Percentiles rank a stretch among this genome's conserved stretches.
phyloP scores from a whole-genome alignment of 2,329 filamentous ascomycete species.

The Hypoxylon sp. region DNA sequence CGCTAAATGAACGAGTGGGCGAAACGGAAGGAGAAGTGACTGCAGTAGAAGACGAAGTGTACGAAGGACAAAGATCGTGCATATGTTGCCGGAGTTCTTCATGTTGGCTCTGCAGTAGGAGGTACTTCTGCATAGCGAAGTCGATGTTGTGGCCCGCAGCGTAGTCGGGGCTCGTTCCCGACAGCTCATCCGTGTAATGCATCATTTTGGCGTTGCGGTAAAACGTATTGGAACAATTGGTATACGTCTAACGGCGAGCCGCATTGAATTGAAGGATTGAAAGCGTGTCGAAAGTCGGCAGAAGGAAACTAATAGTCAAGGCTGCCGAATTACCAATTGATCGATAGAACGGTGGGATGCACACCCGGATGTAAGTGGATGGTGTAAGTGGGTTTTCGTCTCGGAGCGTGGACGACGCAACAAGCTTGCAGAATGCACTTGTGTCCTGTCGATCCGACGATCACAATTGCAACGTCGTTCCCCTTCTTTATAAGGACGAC shows the following conservation, averaged over 20 bases:
- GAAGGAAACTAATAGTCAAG: background rate
- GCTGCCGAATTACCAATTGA: constrained; percentile 32
- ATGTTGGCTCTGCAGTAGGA: constrained; percentile 68
- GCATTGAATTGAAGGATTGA: constrained; percentile 45
- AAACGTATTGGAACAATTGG: constrained; percentile 28
- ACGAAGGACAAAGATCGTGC: constrained; percentile 63
- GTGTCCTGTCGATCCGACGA: constrained; percentile 51
- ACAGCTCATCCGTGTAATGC: constrained; percentile 37
- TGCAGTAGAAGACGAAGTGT: constrained; percentile 56
- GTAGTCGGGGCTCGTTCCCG: constrained; percentile 31
- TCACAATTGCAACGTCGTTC: constrained; percentile 46
- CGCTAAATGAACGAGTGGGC: constrained; percentile 69
- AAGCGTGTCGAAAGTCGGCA: constrained; percentile 16
- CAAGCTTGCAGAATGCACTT: constrained; percentile 36
- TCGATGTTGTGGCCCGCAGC: constrained; percentile 58
- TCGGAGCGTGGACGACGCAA: constrained; percentile 29
- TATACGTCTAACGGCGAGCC: constrained; percentile 47
- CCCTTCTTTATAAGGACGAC: constrained; percentile 24
- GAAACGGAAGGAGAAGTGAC: constrained; percentile 71
- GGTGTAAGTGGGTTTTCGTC: constrained; percentile 26
- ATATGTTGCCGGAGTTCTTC: constrained; percentile 67
- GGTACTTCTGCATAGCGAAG: constrained; percentile 68
- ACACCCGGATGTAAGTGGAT: constrained; percentile 35
- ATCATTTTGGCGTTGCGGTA: constrained; percentile 32
- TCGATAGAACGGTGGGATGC: constrained; percentile 26